These are phyloP conservation scores for Leishmania guyanensis DNA, from an alignment of 208 protist species.

Conservation along the genomic window DNA sequence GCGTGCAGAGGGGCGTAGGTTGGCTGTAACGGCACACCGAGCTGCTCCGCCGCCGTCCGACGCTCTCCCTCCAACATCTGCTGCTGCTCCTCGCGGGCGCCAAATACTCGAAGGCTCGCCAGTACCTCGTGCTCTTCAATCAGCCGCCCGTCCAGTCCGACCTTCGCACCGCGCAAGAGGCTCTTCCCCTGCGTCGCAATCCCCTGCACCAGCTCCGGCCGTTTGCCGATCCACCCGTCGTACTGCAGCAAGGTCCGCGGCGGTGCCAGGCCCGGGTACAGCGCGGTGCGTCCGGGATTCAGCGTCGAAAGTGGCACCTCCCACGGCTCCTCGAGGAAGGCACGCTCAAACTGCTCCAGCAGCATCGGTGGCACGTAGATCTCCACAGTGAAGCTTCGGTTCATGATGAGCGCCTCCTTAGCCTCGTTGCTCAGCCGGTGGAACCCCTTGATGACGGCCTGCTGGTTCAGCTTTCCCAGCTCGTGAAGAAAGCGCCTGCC, in stretches of 20 bases:
- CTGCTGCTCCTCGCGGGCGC: constrained; percentile 46
- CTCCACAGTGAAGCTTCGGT: constrained; percentile 73
- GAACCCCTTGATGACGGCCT: constrained; percentile 85
- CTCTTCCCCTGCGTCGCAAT: constrained; percentile 75
- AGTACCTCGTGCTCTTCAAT: constrained; percentile 67
- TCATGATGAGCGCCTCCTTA: constrained; percentile 71
- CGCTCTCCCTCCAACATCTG: constrained; percentile 58
- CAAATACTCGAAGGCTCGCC: constrained; percentile 66
- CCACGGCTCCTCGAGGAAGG: constrained; percentile 85
- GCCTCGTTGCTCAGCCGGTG: constrained; percentile 76
- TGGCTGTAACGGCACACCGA: constrained; percentile 12
- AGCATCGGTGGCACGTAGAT: constrained; percentile 71
- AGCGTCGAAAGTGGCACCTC: constrained; percentile 64
- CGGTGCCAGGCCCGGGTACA: constrained; percentile 81
- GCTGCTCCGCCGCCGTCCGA: constrained; percentile 39
- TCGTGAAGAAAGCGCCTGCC: constrained; percentile 54
- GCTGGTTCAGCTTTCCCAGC: constrained; percentile 86
- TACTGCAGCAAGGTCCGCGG: constrained; percentile 67
- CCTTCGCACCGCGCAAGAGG: constrained; percentile 52
- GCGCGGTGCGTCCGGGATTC: constrained; percentile 62
- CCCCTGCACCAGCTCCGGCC: constrained; percentile 76
- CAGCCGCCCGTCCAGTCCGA: constrained; percentile 63
- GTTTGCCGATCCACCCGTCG: constrained; percentile 83
- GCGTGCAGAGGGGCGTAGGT: constrained; percentile 38
- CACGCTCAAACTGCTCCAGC: constrained; percentile 60